These are phyloP conservation scores for Boletellus sp. DNA, from an alignment of 768 basidiomycete species.

Conservation along the genomic window DNA sequence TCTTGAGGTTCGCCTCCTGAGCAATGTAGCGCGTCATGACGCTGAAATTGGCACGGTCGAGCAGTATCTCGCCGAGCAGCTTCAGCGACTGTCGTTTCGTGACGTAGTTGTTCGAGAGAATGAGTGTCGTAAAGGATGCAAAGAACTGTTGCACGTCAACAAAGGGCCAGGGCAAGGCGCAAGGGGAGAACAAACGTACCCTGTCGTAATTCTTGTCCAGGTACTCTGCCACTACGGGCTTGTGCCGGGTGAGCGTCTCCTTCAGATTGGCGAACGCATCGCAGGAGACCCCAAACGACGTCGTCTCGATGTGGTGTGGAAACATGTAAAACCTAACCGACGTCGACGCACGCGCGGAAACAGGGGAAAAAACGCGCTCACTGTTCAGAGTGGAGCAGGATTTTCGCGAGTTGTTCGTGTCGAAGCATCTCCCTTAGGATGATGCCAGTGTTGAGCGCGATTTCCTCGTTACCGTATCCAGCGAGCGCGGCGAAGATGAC, in stretches of 20 bases:
- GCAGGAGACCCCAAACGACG: conserved; percentile 96
- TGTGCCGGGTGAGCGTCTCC: conserved; percentile 95
- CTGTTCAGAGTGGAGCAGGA: conserved; percentile 91
- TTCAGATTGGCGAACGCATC: conserved; percentile 98
- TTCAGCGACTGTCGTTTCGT: conserved; percentile 99
- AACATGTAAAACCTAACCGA: conserved; percentile 85
- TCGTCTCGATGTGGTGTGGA: conserved; percentile 94
- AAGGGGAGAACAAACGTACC: conserved; percentile 49
- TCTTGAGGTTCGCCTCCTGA: conserved; percentile 93
- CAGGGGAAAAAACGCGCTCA: conserved; percentile 47
- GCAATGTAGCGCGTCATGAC: conserved; percentile 99
- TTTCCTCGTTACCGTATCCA: conserved; percentile 93
- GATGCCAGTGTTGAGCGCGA: conserved; percentile 97
- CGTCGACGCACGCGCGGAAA: not conserved
- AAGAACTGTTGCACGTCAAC: conserved; percentile 67
- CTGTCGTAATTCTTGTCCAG: conserved; percentile 96
- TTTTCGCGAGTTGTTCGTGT: conserved; percentile 87
- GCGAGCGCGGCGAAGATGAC: conserved; percentile 81
- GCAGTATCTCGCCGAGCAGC: conserved; percentile 93
- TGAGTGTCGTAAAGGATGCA: conserved; percentile 87
- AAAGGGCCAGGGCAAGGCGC: not conserved
- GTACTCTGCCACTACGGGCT: conserved; percentile 96
- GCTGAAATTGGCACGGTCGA: conserved; percentile 96
- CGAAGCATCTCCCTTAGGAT: conserved; percentile 95
- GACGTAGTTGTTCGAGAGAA: conserved; percentile 93